These are phyloP conservation scores for Populus hybrid DNA, from an alignment of 441 rosid species.

Conservation along the genomic window DNA sequence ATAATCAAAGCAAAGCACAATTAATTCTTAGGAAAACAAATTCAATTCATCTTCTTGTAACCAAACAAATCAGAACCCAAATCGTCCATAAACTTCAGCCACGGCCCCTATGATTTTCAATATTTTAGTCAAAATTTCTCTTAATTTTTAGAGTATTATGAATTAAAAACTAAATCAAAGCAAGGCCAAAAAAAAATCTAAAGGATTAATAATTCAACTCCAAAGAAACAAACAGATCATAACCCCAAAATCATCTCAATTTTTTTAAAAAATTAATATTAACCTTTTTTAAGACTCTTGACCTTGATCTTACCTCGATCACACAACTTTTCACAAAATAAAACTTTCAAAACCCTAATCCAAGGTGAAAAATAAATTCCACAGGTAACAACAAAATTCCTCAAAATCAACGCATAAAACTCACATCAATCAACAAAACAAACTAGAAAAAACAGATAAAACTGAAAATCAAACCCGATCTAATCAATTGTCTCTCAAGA, in stretches of 20 bases:
- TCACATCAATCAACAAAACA: slow-evolving; percentile 11
- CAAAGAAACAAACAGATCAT: background rate
- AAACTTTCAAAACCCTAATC: background rate
- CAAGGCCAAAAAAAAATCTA: background rate
- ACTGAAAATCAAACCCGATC: slow-evolving; percentile 27
- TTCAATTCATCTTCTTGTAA: background rate
- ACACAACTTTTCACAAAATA: background rate
- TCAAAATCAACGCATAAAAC: slow-evolving; percentile 3
- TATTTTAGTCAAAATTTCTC: background rate
- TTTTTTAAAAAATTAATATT: background rate
- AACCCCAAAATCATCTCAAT: background rate
- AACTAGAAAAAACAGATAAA: background rate
- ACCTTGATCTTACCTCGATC: background rate
- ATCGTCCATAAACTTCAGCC: background rate
- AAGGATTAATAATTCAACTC: background rate
- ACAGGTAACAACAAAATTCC: background rate
- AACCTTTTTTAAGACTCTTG: background rate
- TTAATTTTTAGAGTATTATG: background rate
- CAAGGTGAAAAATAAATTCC: background rate
- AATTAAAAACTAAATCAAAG: background rate
- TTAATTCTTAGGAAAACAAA: background rate
- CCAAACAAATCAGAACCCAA: background rate
- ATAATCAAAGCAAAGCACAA: background rate
- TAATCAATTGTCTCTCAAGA: slow-evolving; percentile 20
- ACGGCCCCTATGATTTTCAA: background rate